Evolutionary conservation across 108 stramenopile genomes (phyloP).

Genomic region (Thalassiosira profunda): DNA sequence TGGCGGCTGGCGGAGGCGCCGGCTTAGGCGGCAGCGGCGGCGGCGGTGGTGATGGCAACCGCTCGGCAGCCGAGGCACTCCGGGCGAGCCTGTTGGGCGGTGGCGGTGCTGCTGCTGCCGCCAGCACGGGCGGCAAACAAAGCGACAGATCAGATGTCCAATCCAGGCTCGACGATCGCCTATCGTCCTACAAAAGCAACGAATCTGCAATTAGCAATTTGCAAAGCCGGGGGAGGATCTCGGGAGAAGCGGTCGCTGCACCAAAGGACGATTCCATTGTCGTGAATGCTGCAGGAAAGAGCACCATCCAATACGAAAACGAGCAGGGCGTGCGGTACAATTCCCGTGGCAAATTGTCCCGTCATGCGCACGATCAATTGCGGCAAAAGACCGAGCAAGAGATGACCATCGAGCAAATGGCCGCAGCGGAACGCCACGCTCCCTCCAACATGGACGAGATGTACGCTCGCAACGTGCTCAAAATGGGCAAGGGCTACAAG

Average conservation of each 20-base stretch:
- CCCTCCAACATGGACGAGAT: constrained; percentile 63
- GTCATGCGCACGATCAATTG: constrained; percentile 10
- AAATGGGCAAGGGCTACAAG: constrained; percentile 61
- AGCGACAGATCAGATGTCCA: not conserved
- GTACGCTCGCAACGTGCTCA: constrained; percentile 61
- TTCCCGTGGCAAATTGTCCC: constrained; percentile 30
- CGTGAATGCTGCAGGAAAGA: not conserved
- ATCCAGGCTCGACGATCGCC: not conserved
- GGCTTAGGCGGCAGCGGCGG: not conserved
- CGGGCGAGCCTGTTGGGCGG: constrained; percentile 44
- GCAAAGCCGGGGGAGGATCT: constrained; percentile 33
- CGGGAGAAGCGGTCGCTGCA: not conserved
- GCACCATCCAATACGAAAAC: not conserved
- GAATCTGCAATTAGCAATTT: constrained; percentile 1
- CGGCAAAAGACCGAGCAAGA: constrained; percentile 50
- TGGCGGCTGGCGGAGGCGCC: not conserved
- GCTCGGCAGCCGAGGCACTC: constrained; percentile 57
- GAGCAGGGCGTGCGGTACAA: constrained; percentile 17
- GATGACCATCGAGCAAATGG: constrained; percentile 63
- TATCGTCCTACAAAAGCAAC: constrained; percentile 8
- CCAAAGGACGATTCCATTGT: not conserved
- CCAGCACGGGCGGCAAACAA: not conserved
- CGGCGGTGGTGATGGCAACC: constrained; percentile 29
- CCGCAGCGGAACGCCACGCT: constrained; percentile 37
- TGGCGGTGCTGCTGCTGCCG: not conserved